Base-by-base conservation (phyloP, 768 basidiomycete genomes). In the Polyporus arcularius region DNA sequence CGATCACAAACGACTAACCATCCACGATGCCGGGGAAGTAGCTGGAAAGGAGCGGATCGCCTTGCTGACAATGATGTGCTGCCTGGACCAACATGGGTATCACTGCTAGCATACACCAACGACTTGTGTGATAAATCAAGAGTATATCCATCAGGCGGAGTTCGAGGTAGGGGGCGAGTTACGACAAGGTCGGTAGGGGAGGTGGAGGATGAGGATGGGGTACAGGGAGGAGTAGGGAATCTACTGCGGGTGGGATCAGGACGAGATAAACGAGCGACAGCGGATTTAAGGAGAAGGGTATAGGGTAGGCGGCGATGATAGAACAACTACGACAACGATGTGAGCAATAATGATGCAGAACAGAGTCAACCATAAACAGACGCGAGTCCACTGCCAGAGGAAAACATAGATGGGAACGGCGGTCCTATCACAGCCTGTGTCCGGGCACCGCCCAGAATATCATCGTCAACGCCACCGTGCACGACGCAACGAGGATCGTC, bases 361-460 rank as follows among this genome's bases (percentile, higher is more conserved):
- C 40, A 35, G 38, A 47, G 42, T 26, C 50, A 18, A 30, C 38
- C 39, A 38, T 35, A 61, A 50, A 46, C 39, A 46, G 21, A 52
- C 58, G 55, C 55, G 35, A 49, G 57, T 57, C 46, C 65, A 52
- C 54, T 43, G 38, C 47, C 45, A 26, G 41, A 43, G 40, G 45
- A 42, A 16, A 59, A 59, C 60, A 53, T 50, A 60, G 45, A 58
- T 55, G 53, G 43, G 45, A 52, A 43, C 47, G 39, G 45, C 41
- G 46, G 43, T 2, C 14, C 28, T 14, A 47, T 63, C 49, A 97
- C 68, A 98, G 83, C 62, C 94, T 81, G 74, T 98, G 90, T 0
- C 96, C 96, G 8, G 96, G 96, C 40, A 99, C 94, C 43, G 92
- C 92, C 87, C 92, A 95, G 80, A 98, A 99, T 57, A 98, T 77